phyloP scores from a whole-genome alignment of 306 rosid genomes.

The Sicyos edulis region DNA sequence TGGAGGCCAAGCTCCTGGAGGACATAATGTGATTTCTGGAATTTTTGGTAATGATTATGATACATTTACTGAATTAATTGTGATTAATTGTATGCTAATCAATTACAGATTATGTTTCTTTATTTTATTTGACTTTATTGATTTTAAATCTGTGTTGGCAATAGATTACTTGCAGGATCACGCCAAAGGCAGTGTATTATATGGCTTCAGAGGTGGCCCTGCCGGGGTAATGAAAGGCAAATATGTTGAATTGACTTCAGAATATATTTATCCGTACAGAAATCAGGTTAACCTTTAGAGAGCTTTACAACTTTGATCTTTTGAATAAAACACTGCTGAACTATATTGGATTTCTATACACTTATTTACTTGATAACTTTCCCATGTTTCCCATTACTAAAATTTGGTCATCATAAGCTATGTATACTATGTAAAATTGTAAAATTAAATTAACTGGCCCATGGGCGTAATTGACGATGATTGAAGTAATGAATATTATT shows the following conservation, averaged over 20 bases:
- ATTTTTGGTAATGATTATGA: slow-evolving; percentile 53
- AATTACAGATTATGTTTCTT: background rate
- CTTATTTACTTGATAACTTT: background rate
- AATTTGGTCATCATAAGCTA: background rate
- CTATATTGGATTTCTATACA: background rate
- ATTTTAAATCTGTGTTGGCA: slow-evolving; percentile 5
- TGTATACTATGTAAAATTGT: background rate
- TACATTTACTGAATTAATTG: background rate
- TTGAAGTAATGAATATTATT: background rate
- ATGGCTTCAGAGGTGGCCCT: slow-evolving; percentile 94
- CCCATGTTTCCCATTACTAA: background rate
- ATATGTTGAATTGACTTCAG: slow-evolving; percentile 63
- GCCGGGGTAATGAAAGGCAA: slow-evolving; percentile 96
- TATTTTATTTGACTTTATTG: background rate
- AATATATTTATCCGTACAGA: slow-evolving; percentile 79
- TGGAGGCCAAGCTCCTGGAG: slow-evolving; percentile 99
- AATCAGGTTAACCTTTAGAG: slow-evolving; percentile 54
- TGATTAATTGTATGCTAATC: background rate
- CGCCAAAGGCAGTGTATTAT: slow-evolving; percentile 69
- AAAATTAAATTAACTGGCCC: background rate
- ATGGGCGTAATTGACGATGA: background rate
- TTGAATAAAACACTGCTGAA: background rate
- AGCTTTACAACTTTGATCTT: background rate
- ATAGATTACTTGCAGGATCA: slow-evolving; percentile 86
- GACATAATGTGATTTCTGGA: slow-evolving; percentile 95